Base-by-base conservation (phyloP, 2,329 filamentous ascomycete genomes). In the Pyrenochaeta sp. region DNA sequence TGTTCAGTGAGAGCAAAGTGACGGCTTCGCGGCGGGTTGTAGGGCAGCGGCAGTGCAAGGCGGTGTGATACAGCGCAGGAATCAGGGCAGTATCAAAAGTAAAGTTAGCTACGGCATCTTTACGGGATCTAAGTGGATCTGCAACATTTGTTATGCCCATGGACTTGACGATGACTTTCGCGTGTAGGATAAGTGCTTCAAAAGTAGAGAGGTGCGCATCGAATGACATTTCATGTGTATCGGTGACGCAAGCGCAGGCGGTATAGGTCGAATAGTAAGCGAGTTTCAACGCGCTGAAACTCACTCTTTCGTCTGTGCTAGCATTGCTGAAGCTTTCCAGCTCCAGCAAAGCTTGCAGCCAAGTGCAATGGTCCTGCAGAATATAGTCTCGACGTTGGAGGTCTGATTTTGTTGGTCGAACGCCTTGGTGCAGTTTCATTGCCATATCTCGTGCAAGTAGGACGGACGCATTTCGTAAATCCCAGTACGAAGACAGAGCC, bases 21-120 rank as follows among this genome's bases (percentile, higher is more conserved):
- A 63, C 33, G 4, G 64, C 60, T 31, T 60, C 45, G 27, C 64
- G 66, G 11, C 66, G 58, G 5, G 57, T 62, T 12, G 30, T 31
- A 4, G 62, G 64, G 43, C 58, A 64, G 14, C 64, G 62, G 43
- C 64, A 67, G 17, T 49, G 51, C 1, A 35, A 50, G 23, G 56
- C 60, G 11, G 29, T 17, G 31, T 55, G 49, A 33, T 54, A 57
- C 14, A 61, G 53, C 7, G n/a, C 14, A 3, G 45, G 53, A 23
- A 65, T 65, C 2, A 65, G 15, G 1, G 46, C 45, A 3, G 61
- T 49, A 27, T 66, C 60, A 35, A 68, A 66, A 4, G 61, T 63
- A 33, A 64, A 66, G 10, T 63, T 49, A 7, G 62, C 60, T 3
- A 51, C 46, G 23, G 51, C 14, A 59, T 49, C 29, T 15, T 6